Evolutionary conservation across 306 rosid genomes (phyloP), one percentile per base, ranked within the genome.

Genomic region (Calophaca sinica): DNA sequence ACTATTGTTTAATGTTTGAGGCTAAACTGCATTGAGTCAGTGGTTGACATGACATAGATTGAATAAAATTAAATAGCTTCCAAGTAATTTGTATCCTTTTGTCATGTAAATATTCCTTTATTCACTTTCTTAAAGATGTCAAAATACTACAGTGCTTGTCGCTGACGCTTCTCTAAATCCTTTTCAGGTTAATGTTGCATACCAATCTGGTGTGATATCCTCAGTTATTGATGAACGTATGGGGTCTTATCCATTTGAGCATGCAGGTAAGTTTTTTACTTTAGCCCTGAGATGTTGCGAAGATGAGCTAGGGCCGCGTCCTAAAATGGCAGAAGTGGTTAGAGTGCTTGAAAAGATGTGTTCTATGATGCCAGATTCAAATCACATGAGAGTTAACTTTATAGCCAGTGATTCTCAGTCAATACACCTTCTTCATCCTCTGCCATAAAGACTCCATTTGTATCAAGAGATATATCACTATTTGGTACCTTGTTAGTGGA

Each of bases 201-300:
- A 85, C 73, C 90, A 89, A 36, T 75, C 92, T 0, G 99, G 97
- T 20, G 26, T 20, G 3, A 83, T 89, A 39, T 88, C 89, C 77
- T 89, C 98, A 4, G 64, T 96, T 3, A 70, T 96, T 1, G 99
- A 96, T 77, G 78, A 14, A 10, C 83, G 82, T 8, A 86, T 96
- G 94, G 99, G 98, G 29, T 86, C 99, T 1, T 90, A 90, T 62
- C 94, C 97, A 32, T 85, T 91, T 0, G 92, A 90, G 70, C 85
- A 86, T 15, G 86, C 90, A 62, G 92, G 84, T 76, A 96, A 65
- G 79, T 84, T 96, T 50, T 54, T 87, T 77, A 74, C 68, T 8
- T 72, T 96, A 83, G 98, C 98, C 50, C 55, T 96, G 10, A 89
- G 79, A 83, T 96, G 98, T 62, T 81, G 92, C 70, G 67, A 83